Conservation (phyloP, 2,329 filamentous ascomycete genomes). For the Neonectria magnoliae region DNA sequence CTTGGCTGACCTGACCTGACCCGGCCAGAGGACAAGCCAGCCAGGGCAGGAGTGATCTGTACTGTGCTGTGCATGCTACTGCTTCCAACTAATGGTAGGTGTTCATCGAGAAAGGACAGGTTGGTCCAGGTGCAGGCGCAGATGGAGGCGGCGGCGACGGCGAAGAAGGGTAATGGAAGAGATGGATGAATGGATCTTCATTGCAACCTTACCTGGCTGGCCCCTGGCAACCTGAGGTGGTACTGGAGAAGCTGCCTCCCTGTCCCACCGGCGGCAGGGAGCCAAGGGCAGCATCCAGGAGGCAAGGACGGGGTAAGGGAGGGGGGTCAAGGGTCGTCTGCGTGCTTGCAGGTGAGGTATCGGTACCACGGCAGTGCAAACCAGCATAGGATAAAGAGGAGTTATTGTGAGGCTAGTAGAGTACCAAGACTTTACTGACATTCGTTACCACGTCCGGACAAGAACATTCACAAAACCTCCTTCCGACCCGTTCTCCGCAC, state of each 20-base stretch:
- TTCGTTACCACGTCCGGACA: background rate
- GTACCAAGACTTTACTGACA: background rate
- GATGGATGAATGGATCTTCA: conserved; percentile 33
- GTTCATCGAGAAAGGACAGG: background rate
- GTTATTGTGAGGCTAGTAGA: background rate
- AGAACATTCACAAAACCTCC: background rate
- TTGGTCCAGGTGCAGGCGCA: background rate
- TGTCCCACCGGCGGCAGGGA: conserved; percentile 13
- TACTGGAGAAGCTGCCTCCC: background rate
- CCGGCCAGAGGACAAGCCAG: background rate
- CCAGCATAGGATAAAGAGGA: too few species aligned
- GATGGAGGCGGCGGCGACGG: background rate
- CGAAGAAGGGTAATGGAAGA: conserved; percentile 4
- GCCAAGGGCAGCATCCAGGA: background rate
- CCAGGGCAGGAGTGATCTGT: background rate
- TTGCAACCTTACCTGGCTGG: conserved; percentile 21
- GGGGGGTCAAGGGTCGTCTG: background rate
- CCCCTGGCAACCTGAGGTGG: background rate
- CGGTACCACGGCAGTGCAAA: too few species aligned
- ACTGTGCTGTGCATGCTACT: too few species aligned
- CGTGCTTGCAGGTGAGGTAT: background rate
- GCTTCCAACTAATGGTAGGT: background rate
- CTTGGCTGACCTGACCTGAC: conserved; percentile 13
- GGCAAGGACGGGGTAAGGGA: background rate
- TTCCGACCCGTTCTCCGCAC: conserved; percentile 1